Conservation (phyloP, 768 basidiomycete genomes). For the Crassisporium funariophilum region DNA sequence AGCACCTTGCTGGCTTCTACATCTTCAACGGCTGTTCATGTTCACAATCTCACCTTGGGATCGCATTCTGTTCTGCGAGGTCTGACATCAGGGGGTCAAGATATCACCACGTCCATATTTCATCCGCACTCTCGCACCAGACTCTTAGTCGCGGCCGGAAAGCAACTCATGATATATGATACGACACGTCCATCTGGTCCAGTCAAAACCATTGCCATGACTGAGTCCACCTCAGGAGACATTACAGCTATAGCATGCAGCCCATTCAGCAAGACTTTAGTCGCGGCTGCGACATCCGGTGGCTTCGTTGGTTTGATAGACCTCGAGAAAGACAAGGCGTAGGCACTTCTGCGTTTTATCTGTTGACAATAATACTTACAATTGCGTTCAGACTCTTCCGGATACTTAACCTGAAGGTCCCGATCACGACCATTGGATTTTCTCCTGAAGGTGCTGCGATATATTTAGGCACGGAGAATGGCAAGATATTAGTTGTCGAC, state of each 20-base stretch:
- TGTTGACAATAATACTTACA: constrained; percentile 2
- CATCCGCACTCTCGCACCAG: constrained; percentile 64
- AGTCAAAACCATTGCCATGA: constrained; percentile 50
- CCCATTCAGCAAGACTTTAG: constrained; percentile 76
- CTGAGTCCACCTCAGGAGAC: constrained; percentile 44
- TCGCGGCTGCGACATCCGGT: constrained; percentile 55
- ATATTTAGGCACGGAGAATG: constrained; percentile 65
- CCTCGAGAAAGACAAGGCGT: constrained; percentile 77
- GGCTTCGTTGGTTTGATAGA: constrained; percentile 66
- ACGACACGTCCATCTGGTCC: constrained; percentile 58
- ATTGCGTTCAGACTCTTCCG: constrained; percentile 53
- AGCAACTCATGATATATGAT: constrained; percentile 63
- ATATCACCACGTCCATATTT: constrained; percentile 56
- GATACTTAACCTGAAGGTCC: constrained; percentile 51
- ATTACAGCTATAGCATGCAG: constrained; percentile 63
- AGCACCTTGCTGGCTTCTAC: constrained; percentile 56
- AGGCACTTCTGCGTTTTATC: constrained; percentile 19
- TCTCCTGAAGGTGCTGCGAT: constrained; percentile 70
- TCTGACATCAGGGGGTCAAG: constrained; percentile 34
- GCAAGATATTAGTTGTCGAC: constrained; percentile 64
- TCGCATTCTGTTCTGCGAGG: constrained; percentile 60
- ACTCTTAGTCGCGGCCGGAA: constrained; percentile 56
- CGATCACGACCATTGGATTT: constrained; percentile 64
- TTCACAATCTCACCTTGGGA: constrained; percentile 60
- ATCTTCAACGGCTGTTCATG: constrained; percentile 51